Evolutionary conservation across 2,329 filamentous ascomycete genomes (phyloP), one percentile per base, ranked within the genome.

Genomic region (Periconia sp.): DNA sequence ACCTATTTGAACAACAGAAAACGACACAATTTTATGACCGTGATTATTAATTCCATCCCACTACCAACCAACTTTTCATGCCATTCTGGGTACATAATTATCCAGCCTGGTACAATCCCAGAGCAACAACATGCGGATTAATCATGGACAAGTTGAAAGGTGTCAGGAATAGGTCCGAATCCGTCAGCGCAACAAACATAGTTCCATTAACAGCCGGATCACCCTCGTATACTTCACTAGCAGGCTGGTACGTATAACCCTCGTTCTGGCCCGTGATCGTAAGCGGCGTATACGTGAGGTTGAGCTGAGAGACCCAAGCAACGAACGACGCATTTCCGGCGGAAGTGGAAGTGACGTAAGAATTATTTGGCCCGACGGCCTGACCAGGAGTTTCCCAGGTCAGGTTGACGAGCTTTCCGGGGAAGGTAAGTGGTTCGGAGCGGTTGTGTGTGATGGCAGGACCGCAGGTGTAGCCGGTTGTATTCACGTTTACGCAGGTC

Each of bases 41-140:
- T n/a, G n/a, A n/a, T n/a, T n/a, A n/a, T n/a, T n/a, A n/a, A n/a
- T n/a, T n/a, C n/a, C n/a, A n/a, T n/a, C n/a, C n/a, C n/a, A n/a
- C n/a, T n/a, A n/a, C n/a, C n/a, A n/a, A n/a, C n/a, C n/a, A n/a
- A n/a, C n/a, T n/a, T n/a, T n/a, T n/a, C n/a, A n/a, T n/a, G n/a
- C n/a, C n/a, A n/a, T n/a, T n/a, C n/a, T n/a, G n/a, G n/a, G n/a
- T 25, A n/a, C 23, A 25, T 25, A 31, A 10, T 78, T 78, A 94
- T 54, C 89, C 89, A 57, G 88, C 84, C 72, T 90, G 86, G 68
- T 92, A 94, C 25, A 94, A 63, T 39, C 82, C 86, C 40, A 91
- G 75, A 16, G 89, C 88, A 42, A 83, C 81, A 24, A 94, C 85
- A 57, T 91, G 87, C 0, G 87, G 83, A 52, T 94, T 92, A 15